Evolutionary conservation across 768 basidiomycete species (phyloP), one percentile per base, ranked within the genome.

Genomic region (Serpula lacrymans): DNA sequence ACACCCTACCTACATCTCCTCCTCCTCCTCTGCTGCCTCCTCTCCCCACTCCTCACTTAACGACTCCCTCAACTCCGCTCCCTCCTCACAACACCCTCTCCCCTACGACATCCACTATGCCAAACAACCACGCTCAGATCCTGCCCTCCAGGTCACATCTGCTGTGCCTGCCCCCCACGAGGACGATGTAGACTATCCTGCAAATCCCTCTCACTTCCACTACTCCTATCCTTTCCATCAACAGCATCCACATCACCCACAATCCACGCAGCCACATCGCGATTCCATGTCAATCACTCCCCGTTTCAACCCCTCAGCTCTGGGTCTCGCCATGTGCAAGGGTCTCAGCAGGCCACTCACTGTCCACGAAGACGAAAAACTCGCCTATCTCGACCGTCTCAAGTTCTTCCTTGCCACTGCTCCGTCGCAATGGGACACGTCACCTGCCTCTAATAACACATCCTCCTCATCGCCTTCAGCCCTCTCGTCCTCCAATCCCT

Each of bases 321-420:
- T 58, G 55, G 60, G 60, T 32, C 40, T 62, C 12, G 42, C 55
- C 18, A 47, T 47, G 7, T 51, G 43, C 14, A 60, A 55, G 34
- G 51, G 54, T 37, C 47, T 62, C 38, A 50, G 59, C 2, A 39
- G 84, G n/a, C 71, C 81, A 0, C 72, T 89, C 34, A 78, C 73
- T 5, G 55, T 72, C 1, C 65, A 74, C 36, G 87, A 90, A 58
- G 78, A 81, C 42, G 83, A 86, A 16, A 72, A 77, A 18, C 68
- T 91, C 29, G 76, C 77, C n/a, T 74, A 84, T 48, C 75, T 93
- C 16, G 88, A 93, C 51, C 64, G 80, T 16, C 84, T 93, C 62
- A 92, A 92, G 65, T 85, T 82, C 66, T 93, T 93, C 65, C 79
- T 93, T 32, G 85, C 87, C 12, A 89, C 88, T 9, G 90, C 85